phyloP scores from a whole-genome alignment of 345 rosid genomes.

The Pugionium cornutum region DNA sequence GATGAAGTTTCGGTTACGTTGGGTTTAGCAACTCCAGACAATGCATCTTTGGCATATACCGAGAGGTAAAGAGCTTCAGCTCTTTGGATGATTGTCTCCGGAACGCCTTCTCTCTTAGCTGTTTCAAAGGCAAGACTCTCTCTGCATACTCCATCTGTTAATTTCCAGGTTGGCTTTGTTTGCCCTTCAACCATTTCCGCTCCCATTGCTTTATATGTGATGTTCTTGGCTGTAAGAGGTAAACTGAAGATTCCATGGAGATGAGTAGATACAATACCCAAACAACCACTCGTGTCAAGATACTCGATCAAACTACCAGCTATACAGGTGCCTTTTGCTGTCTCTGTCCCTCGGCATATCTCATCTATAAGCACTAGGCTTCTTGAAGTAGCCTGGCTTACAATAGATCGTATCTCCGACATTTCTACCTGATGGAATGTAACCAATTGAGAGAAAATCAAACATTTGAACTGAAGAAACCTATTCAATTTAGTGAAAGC shows the following conservation, averaged over 20 bases:
- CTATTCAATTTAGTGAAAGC: constrained; percentile 7
- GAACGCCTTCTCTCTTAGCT: constrained; percentile 90
- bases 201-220: constrained; percentile 81
- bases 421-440: constrained; percentile 74
- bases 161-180: constrained; percentile 84
- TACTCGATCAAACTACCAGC: constrained; percentile 89
- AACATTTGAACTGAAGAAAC: constrained; percentile 3
- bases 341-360: constrained; percentile 98
- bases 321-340: constrained; percentile 92
- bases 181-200: constrained; percentile 66
- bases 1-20: constrained; percentile 30
- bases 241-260: constrained; percentile 81
- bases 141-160: constrained; percentile 82
- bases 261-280: constrained; percentile 93
- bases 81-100: constrained; percentile 67
- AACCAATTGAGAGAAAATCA: constrained; percentile 15
- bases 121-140: constrained; percentile 99
- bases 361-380: constrained; percentile 93
- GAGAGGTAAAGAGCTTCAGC: constrained; percentile 79
- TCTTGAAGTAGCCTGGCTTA: constrained; percentile 70
- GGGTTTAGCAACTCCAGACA: constrained; percentile 31
- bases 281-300: constrained; percentile 77
- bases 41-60: constrained; percentile 29
- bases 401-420: constrained; percentile 83
- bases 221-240: constrained; percentile 64